Evolutionary conservation across 2,329 filamentous ascomycete genomes (phyloP).

Genomic region (Trichoderma breve): DNA sequence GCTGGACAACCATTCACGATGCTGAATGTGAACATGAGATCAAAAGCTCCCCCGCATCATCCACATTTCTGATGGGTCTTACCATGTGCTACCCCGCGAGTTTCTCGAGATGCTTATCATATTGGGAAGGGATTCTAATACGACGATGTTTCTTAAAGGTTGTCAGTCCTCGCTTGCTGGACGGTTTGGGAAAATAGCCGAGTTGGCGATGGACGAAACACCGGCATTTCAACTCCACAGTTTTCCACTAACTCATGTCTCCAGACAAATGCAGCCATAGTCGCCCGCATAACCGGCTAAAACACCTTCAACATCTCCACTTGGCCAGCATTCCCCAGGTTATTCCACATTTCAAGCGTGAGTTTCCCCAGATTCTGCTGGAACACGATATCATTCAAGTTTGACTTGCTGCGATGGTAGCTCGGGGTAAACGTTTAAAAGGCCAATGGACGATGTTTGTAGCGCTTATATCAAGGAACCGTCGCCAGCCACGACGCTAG

Average conservation of each 20-base stretch:
- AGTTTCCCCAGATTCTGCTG: background rate
- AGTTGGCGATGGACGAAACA: background rate
- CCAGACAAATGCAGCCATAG: background rate
- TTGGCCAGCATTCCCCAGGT: background rate
- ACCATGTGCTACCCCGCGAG: background rate
- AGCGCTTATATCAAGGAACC: background rate
- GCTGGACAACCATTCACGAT: background rate
- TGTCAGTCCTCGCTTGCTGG: background rate
- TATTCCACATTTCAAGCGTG: background rate
- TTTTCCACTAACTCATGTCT: background rate
- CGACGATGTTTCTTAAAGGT: background rate
- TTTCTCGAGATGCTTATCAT: background rate
- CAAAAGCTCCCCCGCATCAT: background rate
- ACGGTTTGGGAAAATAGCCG: constrained; percentile 6
- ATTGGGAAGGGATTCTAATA: background rate
- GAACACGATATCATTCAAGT: too few species aligned
- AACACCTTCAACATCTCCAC: background rate
- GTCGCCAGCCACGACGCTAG: background rate
- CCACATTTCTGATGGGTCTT: background rate
- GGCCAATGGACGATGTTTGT: background rate
- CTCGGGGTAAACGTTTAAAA: constrained; percentile 9
- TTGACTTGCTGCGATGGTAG: background rate
- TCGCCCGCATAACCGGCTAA: background rate
- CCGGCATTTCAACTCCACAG: background rate
- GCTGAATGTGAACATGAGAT: background rate